Evolutionary conservation across 169 alveolate genomes (phyloP), one percentile per base, ranked within the genome.

Genomic region (Plasmodium fragile): DNA sequence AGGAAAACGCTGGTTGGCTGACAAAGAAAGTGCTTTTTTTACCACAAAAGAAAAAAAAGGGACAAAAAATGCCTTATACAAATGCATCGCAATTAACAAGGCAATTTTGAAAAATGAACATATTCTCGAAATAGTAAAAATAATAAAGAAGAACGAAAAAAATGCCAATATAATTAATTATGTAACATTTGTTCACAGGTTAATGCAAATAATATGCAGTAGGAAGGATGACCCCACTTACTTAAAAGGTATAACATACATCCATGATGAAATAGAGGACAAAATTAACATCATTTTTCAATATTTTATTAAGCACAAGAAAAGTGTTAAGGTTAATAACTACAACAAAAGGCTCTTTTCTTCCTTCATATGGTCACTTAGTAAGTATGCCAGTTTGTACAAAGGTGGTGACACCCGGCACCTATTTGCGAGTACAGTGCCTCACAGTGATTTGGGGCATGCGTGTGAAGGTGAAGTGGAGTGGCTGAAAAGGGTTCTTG

Each of bases 301-400:
- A 7, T 71, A 81, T 81, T 81, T 91, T 22, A 89, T 30, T 32
- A 25, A 91, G 43, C 28, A 80, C n/a, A 81, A 91, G 32, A 55
- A 81, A 22, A 70, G n/a, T 22, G 10, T 36, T 41, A 65, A 81
- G 41, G 69, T 71, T 32, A 80, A 91, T 81, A 91, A 69, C 55
- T 91, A 91, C 28, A 91, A 91, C 43, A 81, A 81, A 70, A 55
- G 94, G 10, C 77, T 91, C 34, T 91, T 91, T 70, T 91, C 94
- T 25, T 91, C 94, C 30, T 91, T 91, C 65, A 70, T 91, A 39
- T 91, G 94, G 94, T 91, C 94, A 2, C 73, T 70, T 70, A 81
- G 94, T 41, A 91, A 91, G 75, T 91, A 91, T 81, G 49, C 41
- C 22, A 28, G 30, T 36, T 30, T 91, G 22, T 53, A 41, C 30